Evolutionary conservation across 2,329 filamentous ascomycete species (phyloP), one percentile per base, ranked within the genome.

Genomic region (Thielaviopsis populi): DNA sequence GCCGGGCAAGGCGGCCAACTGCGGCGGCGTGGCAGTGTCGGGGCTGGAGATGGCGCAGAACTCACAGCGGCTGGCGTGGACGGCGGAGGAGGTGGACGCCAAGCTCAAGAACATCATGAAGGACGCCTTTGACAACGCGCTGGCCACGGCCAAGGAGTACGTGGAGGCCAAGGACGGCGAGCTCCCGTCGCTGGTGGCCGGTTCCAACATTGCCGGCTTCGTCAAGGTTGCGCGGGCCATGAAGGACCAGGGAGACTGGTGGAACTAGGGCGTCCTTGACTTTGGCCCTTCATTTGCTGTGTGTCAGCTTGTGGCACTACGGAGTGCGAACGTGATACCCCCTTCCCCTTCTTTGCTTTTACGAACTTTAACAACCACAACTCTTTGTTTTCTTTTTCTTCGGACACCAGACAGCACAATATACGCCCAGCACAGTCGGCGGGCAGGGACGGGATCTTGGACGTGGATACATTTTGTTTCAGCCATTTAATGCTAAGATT

Each of bases 11-110:
- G 94, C 94, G 40, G 89, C 92, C 78, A 97, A 97, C 80, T 91
- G 90, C 69, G 94, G 94, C 75, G 94, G 94, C 81, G 94, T 97
- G 65, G 94, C 94, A 65, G 94, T 99, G 48, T 96, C 91, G 2
- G 94, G 94, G 70, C 84, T 99, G 54, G 94, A 99, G 83, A 99
- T 99, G 94, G 91, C 92, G 7, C 94, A 99, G 84, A 97, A 99
- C 84, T 92, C 87, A 69, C 77, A 86, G 75, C 87, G 92, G 67
- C 80, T 96, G 69, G 82, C 78, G 72, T 99, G 94, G 94, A 88
- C 89, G 33, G 72, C 80, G 58, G 88, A 96, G 80, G 88, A 96
- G 79, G 94, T 97, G 68, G 92, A 97, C 77, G 78, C 81, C 70
- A 90, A 90, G 78, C 86, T 99, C 72, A 91, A 95, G 82, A 80